These are phyloP conservation scores for Candida ficus DNA, from an alignment of 805 yeast genomes.

Conservation along the genomic window DNA sequence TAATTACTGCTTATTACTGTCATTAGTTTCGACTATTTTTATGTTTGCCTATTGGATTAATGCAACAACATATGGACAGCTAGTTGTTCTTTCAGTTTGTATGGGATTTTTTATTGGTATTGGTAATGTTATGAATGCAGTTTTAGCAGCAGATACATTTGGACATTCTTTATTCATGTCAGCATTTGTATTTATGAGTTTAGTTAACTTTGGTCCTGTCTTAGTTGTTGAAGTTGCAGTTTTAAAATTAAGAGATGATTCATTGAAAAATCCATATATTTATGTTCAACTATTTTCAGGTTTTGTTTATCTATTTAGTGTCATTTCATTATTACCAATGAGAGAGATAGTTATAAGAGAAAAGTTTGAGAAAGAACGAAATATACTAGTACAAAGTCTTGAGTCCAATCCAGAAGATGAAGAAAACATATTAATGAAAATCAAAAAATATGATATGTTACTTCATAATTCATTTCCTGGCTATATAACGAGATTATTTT, in stretches of 20 bases:
- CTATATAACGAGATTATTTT: too few relatives aligned
- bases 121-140: slow-evolving; percentile 36
- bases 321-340: slow-evolving; percentile 36
- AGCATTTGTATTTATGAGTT: too few relatives aligned
- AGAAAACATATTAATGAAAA: too few relatives aligned
- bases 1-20: slow-evolving; percentile 33
- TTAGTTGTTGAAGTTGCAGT: slow-evolving; percentile 55
- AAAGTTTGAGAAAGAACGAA: background rate
- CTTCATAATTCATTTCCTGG: too few relatives aligned
- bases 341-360: slow-evolving; percentile 43
- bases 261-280: slow-evolving; percentile 38
- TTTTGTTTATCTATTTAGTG: slow-evolving; percentile 36
- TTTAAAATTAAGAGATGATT: slow-evolving; percentile 34
- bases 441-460: too few relatives aligned
- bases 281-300: slow-evolving; percentile 61
- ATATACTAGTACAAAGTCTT: too few relatives aligned
- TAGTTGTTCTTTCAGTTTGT: slow-evolving; percentile 37
- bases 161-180: slow-evolving; percentile 31
- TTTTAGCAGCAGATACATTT: slow-evolving; percentile 36
- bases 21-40: slow-evolving; percentile 30
- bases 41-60: slow-evolving; percentile 43
- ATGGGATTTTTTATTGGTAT: slow-evolving; percentile 44
- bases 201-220: too few relatives aligned
- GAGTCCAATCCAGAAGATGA: too few relatives aligned
- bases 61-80: slow-evolving; percentile 33